phyloP scores from a whole-genome alignment of 2,329 filamentous ascomycete species.

The Fusarium sp. region DNA sequence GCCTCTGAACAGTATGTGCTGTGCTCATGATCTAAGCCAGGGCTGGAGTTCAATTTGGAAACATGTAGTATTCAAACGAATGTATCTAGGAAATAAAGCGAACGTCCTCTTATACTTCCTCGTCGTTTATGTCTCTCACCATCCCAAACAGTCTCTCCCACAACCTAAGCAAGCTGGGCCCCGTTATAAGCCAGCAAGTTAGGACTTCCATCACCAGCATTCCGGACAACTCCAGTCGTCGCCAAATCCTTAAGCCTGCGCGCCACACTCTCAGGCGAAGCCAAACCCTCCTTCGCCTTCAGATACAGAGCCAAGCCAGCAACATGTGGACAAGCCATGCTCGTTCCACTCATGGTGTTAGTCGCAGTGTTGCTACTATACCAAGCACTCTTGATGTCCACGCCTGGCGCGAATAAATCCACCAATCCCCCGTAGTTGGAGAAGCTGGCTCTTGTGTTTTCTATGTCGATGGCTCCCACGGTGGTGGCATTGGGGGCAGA shows the following conservation, averaged over 20 bases:
- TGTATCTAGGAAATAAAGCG: conserved; percentile 14
- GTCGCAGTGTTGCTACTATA: conserved; percentile 58
- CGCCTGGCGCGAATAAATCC: conserved; percentile 66
- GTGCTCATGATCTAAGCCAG: too few species aligned
- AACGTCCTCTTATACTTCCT: not conserved
- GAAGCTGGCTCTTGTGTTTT: conserved; percentile 58
- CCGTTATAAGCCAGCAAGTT: conserved; percentile 66
- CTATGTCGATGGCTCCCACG: conserved; percentile 63
- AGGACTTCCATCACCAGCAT: conserved; percentile 53
- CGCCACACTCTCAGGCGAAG: conserved; percentile 59
- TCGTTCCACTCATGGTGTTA: conserved; percentile 68
- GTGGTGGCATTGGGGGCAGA: conserved; percentile 63
- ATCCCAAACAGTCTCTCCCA: not conserved
- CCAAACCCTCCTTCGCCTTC: conserved; percentile 49
- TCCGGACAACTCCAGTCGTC: conserved; percentile 56
- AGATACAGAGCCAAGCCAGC: conserved; percentile 72
- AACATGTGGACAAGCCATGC: conserved; percentile 73
- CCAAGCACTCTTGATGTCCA: conserved; percentile 61
- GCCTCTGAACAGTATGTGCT: too few species aligned
- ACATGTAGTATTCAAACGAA: not conserved
- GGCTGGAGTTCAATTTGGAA: not conserved
- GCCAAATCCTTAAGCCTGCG: conserved; percentile 58
- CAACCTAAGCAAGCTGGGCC: conserved; percentile 3
- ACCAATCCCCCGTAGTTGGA: conserved; percentile 65
- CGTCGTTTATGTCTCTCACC: not conserved